Percentiles rank a stretch among this genome's conserved stretches.
Evolutionary conservation across 106 monocot species (phyloP).

Genomic region (Cymbidium sinense): DNA sequence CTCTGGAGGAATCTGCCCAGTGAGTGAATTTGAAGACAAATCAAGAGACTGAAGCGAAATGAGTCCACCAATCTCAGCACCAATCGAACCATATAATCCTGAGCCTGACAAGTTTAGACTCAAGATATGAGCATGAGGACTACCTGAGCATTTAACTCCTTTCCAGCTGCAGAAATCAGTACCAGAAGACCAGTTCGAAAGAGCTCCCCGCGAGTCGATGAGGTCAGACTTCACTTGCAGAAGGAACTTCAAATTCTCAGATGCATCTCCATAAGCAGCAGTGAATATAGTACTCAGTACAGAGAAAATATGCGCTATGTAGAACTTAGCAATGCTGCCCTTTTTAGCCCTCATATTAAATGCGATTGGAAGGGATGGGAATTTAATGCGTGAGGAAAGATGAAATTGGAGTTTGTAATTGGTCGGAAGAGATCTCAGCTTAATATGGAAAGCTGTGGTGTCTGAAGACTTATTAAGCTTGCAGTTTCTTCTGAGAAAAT

Average conservation of each 20-base stretch:
- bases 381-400: background rate
- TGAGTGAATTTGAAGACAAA: constrained; percentile 66
- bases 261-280: constrained; percentile 14
- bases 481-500: background rate
- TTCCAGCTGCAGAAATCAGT: constrained; percentile 53
- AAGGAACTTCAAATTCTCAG: constrained; percentile 26
- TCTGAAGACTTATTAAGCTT: background rate
- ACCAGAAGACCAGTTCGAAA: constrained; percentile 43
- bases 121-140: constrained; percentile 12
- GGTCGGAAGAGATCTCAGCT: background rate
- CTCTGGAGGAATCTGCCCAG: constrained; percentile 62
- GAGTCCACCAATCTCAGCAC: constrained; percentile 37
- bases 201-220: constrained; percentile 33
- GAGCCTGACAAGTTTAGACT: constrained; percentile 65
- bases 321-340: background rate
- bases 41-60: constrained; percentile 59
- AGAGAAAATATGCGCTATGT: background rate
- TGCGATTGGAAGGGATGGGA: constrained; percentile 5
- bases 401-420: background rate
- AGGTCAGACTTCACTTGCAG: constrained; percentile 56
- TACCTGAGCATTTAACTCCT: constrained; percentile 45
- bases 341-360: constrained; percentile 12
- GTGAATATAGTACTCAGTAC: background rate
- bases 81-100: constrained; percentile 57
- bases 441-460: background rate